Conservation (phyloP, 495 filamentous ascomycete genomes). For the Trichoderma parareesei region DNA sequence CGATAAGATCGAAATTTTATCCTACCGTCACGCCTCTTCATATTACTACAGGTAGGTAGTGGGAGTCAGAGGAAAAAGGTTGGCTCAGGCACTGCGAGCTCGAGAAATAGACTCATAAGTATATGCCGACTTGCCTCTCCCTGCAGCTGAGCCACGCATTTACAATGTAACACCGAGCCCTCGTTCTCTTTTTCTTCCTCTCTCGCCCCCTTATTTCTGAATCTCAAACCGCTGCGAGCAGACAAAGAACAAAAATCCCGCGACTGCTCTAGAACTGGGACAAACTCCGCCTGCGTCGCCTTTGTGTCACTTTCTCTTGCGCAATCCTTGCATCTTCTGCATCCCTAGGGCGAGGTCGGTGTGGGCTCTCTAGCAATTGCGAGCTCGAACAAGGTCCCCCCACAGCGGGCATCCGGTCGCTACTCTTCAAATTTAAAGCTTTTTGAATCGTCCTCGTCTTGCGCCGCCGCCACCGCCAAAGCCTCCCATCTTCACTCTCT, state of each 20-base stretch:
- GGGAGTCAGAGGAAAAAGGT: not conserved
- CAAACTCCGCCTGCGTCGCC: not conserved
- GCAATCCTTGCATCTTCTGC: not conserved
- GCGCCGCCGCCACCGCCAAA: not conserved
- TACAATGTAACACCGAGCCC: not conserved
- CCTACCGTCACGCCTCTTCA: constrained; percentile 3
- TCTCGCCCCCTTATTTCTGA: not conserved
- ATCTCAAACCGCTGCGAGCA: too few species aligned
- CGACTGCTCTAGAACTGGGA: constrained; percentile 1
- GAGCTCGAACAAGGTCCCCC: not conserved
- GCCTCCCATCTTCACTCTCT: too few species aligned
- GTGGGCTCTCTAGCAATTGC: not conserved
- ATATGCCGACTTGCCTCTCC: not conserved
- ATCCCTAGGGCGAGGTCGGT: not conserved
- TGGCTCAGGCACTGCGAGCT: not conserved
- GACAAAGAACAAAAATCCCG: not conserved
- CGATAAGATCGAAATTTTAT: constrained; percentile 8
- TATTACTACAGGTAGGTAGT: not conserved
- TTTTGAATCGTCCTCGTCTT: not conserved
- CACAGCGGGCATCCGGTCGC: not conserved
- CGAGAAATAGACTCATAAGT: not conserved
- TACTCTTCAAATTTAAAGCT: not conserved
- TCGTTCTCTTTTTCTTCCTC: not conserved
- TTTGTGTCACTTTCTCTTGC: not conserved
- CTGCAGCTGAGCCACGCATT: not conserved